Conservation (phyloP, 495 filamentous ascomycete species). For the Xanthoparmelia taractica region DNA sequence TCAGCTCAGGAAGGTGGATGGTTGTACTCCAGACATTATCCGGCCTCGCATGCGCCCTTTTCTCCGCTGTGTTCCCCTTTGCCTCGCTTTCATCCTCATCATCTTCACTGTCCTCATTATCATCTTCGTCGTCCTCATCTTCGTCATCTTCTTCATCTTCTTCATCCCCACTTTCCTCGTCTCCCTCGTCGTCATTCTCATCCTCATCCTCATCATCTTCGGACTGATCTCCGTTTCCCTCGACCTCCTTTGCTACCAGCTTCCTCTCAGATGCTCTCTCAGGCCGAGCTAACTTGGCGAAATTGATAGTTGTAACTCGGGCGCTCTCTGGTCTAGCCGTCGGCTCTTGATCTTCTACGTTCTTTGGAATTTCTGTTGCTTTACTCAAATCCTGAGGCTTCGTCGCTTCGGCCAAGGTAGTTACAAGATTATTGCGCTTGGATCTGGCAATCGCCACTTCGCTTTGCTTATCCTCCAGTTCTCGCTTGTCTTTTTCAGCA, state of each 20-base stretch:
- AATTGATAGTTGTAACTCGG: background rate
- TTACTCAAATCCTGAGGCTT: background rate
- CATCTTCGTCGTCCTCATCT: background rate
- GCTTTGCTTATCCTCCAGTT: background rate
- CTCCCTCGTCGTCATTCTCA: background rate
- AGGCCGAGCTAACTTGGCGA: background rate
- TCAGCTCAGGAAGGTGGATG: background rate
- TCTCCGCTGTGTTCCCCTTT: background rate
- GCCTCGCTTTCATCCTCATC: background rate
- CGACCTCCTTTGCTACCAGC: background rate
- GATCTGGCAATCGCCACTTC: background rate
- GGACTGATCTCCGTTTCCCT: background rate
- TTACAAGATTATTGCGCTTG: background rate
- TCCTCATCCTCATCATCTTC: background rate
- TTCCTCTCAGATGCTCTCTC: background rate
- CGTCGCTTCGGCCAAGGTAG: background rate
- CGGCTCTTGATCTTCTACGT: background rate
- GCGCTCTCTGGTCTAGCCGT: background rate
- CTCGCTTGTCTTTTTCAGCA: background rate
- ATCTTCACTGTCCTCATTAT: background rate
- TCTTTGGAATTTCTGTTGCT: background rate
- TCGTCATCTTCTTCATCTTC: background rate
- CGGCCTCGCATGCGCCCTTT: background rate
- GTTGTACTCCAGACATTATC: background rate
- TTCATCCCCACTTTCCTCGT: background rate